Evolutionary conservation across 2,329 filamentous ascomycete genomes (phyloP).

Genomic region (Botrytis byssoidea): DNA sequence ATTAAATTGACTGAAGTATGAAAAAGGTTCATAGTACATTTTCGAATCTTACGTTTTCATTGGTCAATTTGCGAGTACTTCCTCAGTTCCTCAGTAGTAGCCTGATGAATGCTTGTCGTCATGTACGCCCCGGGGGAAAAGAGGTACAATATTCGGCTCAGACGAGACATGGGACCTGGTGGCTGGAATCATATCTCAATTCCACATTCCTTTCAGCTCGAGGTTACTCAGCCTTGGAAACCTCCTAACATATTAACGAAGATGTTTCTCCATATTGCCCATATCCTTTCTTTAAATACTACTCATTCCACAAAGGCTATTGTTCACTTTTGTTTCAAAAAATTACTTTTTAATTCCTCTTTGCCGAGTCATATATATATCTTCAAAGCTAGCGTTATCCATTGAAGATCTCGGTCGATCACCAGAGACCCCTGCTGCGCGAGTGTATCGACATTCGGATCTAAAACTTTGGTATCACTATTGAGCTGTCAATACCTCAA

Average conservation of each 20-base stretch:
- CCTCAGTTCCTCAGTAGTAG: neutral
- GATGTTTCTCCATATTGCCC: neutral
- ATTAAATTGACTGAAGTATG: neutral
- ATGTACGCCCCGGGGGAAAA: neutral
- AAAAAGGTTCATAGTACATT: neutral
- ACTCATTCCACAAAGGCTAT: neutral
- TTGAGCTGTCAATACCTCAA: neutral
- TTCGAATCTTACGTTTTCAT: neutral
- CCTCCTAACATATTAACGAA: conserved; percentile 6
- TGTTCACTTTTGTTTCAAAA: conserved; percentile 10
- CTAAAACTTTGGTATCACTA: neutral
- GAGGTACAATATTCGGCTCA: conserved; percentile 1
- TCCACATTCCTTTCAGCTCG: conserved; percentile 21
- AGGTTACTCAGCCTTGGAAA: conserved; percentile 16
- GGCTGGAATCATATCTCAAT: conserved; percentile 12
- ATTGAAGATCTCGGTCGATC: conserved; percentile 2
- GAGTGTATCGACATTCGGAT: neutral
- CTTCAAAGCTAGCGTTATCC: neutral
- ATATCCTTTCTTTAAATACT: conserved; percentile 7
- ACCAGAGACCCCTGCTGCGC: neutral
- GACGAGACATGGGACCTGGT: conserved; percentile 14
- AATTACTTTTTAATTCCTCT: neutral
- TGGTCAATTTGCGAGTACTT: conserved; percentile 19
- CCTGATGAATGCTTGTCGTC: conserved; percentile 17
- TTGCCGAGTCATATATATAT: neutral